Evolutionary conservation across 768 basidiomycete species (phyloP), one percentile per base, ranked within the genome.

Genomic region (Suillus decipiens): DNA sequence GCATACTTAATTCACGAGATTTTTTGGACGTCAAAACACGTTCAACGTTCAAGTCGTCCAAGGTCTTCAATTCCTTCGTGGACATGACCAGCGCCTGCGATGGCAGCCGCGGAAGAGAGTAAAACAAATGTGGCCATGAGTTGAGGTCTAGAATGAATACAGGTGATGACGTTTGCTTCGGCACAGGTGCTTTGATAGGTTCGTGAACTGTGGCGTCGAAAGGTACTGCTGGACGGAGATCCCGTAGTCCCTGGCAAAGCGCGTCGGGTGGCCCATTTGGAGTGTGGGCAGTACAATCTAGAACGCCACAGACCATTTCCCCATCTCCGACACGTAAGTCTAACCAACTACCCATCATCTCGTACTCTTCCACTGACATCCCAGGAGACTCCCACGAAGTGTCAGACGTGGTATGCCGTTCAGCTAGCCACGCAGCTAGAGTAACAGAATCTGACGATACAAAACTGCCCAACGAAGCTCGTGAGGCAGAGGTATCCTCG

Each of bases 351-450:
- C 83, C 84, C 59, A 66, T 69, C 41, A 74, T 71, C 64, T 85
- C 84, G 62, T 85, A 83, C 45, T 83, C 79, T 56, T 78, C 81
- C 43, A 83, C 65, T n/a, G 77, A 74, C 72, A 84, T 78, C 34
- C 69, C 69, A 8, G 65, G 69, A 37, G 67, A 60, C 12, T 73
- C 69, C 31, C 71, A 65, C 28, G 67, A 72, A 61, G 66, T 64
- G 36, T 75, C 72, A 53, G 73, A 73, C 53, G 71, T 63, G 11
- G 68, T 68, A 37, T 75, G 76, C 66, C 80, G 79, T 39, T 77
- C 73, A 22, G 76, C 76, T 36, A 84, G 78, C 79, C 82, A 78
- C 15, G 66, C 50, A 24, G 68, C 70, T 28, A 78, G 64, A 5
- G 72, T 71, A 51, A 37, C 68, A 3, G 78, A 78, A 47, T 78